Conservation (phyloP, 768 basidiomycete species). For the Boletus insuetus region DNA sequence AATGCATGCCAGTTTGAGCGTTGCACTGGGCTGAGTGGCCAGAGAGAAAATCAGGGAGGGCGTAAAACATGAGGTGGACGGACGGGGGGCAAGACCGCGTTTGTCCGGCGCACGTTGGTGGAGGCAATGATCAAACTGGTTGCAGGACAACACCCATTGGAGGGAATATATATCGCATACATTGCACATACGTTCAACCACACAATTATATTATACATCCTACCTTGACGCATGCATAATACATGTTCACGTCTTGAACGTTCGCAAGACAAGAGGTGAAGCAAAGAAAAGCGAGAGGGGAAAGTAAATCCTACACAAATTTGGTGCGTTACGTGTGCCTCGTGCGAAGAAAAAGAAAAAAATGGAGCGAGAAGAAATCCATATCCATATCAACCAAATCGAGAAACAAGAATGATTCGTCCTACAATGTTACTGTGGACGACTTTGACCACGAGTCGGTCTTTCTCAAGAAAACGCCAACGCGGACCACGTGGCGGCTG, state of each 20-base stretch:
- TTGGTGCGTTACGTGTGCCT: constrained; percentile 4
- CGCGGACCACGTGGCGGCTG: constrained; percentile 70
- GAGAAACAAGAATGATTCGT: background rate
- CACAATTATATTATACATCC: constrained; percentile 3
- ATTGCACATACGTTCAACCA: background rate
- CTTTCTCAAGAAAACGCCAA: constrained; percentile 55
- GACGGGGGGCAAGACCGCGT: no score
- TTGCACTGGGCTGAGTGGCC: no score
- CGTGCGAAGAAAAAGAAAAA: background rate
- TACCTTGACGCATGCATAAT: background rate
- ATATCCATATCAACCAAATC: background rate
- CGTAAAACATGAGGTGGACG: no score
- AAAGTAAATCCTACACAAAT: background rate
- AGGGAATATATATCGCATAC: constrained; percentile 9
- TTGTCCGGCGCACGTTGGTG: no score
- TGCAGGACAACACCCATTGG: no score
- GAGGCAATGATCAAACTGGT: no score
- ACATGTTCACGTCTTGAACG: constrained; percentile 3
- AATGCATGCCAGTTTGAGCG: no score
- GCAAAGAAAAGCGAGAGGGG: background rate
- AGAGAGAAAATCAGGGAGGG: no score
- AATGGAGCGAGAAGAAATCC: background rate
- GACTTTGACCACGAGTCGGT: background rate
- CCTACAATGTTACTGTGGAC: background rate
- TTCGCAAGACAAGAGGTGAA: background rate